Percentiles rank a stretch among this genome's conserved stretches.
Conservation (phyloP, 805 yeast genomes). For the Candida argentea region DNA sequence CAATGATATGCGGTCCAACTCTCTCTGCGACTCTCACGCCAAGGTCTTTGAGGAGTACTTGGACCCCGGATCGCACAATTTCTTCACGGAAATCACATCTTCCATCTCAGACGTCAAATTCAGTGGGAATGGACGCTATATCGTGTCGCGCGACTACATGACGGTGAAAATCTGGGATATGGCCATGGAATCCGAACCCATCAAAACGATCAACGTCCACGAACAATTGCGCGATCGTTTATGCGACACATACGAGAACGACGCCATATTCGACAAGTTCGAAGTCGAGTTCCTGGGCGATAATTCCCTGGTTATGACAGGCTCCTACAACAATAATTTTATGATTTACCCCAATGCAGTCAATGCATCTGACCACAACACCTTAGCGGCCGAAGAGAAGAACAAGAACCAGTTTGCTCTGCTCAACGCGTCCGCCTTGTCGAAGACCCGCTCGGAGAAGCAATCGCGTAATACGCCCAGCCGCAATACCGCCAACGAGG, state of each 20-base stretch:
- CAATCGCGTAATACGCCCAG: too few relatives aligned
- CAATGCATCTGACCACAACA: slow-evolving; percentile 8
- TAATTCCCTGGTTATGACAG: slow-evolving; percentile 87
- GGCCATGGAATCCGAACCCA: slow-evolving; percentile 91
- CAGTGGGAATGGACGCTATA: slow-evolving; percentile 84
- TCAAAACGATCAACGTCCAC: slow-evolving; percentile 90
- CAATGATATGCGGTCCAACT: slow-evolving; percentile 93
- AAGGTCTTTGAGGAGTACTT: slow-evolving; percentile 84
- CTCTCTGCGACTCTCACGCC: slow-evolving; percentile 85
- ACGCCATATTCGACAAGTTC: slow-evolving; percentile 96
- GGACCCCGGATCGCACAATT: slow-evolving; percentile 88
- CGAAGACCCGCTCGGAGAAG: slow-evolving; percentile 1
- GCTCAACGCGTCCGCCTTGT: slow-evolving; percentile 8
- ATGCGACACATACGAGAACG: slow-evolving; percentile 97
- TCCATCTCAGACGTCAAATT: slow-evolving; percentile 91
- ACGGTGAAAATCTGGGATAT: slow-evolving; percentile 98
- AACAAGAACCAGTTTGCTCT: slow-evolving; percentile 5
- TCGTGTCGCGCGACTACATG: slow-evolving; percentile 95
- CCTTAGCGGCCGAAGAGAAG: slow-evolving; percentile 1
- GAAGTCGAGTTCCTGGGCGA: slow-evolving; percentile 95
- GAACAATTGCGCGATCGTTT: slow-evolving; percentile 87
- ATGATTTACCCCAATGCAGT: slow-evolving; percentile 90
- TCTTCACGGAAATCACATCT: slow-evolving; percentile 94
- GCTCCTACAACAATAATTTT: slow-evolving; percentile 93
- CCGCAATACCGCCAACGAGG: too few relatives aligned